phyloP scores from a whole-genome alignment of 805 yeast genomes.

The Lipomyces kockii region DNA sequence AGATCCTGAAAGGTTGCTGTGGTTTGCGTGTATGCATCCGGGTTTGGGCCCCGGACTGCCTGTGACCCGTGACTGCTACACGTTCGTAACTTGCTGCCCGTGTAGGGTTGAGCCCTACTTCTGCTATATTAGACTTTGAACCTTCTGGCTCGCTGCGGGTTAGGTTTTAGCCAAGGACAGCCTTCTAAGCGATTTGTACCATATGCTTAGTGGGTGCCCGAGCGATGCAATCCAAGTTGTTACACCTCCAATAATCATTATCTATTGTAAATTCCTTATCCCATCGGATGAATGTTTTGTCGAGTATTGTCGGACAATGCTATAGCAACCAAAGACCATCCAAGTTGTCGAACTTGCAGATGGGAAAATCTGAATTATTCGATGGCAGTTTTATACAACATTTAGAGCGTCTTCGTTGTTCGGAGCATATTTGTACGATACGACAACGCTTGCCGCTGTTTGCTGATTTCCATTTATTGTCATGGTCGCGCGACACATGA shows the following conservation, averaged over 20 bases:
- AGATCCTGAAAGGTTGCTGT: not conserved
- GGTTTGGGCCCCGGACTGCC: not conserved
- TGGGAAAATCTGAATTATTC: no score
- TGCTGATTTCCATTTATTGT: not conserved
- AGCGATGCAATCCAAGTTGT: no score
- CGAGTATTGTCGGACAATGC: no score
- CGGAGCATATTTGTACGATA: not conserved
- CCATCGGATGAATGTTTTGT: no score
- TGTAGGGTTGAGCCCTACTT: slow-evolving; percentile 6
- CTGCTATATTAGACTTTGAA: not conserved
- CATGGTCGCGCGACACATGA: not conserved
- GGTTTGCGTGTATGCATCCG: not conserved
- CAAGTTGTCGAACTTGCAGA: no score
- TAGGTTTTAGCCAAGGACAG: not conserved
- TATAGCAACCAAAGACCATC: no score
- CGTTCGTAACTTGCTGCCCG: no score
- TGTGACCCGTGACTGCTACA: not conserved
- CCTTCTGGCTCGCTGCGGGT: not conserved
- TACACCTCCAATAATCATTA: no score
- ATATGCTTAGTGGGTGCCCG: no score
- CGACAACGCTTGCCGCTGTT: not conserved
- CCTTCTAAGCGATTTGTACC: no score
- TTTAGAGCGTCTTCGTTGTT: not conserved
- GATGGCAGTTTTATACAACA: no score
- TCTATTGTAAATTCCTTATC: no score